phyloP scores from a whole-genome alignment of 2,329 filamentous ascomycete species.

The Thermoascus crustaceus region DNA sequence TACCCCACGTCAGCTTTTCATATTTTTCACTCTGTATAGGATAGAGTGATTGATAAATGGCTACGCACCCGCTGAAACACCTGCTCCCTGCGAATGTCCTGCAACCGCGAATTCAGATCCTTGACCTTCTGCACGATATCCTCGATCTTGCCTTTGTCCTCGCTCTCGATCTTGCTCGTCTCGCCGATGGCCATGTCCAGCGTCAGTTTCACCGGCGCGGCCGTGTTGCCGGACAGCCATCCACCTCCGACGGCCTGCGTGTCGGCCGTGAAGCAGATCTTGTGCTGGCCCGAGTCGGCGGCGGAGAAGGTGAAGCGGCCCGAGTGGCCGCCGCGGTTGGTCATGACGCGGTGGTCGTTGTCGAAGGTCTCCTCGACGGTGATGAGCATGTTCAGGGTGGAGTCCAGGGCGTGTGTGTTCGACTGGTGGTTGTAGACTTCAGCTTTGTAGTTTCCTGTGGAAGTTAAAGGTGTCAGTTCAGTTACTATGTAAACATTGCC shows the following conservation, averaged over 20 bases:
- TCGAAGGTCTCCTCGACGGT: constrained; percentile 95
- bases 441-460: constrained; percentile 70
- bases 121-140: constrained; percentile 81
- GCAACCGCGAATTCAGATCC: constrained; percentile 78
- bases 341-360: constrained; percentile 93
- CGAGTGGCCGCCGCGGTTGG: constrained; percentile 64
- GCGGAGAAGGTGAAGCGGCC: constrained; percentile 95
- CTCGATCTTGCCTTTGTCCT: constrained; percentile 85
- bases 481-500: too few species aligned
- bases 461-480: too few species aligned
- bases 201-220: constrained; percentile 72
- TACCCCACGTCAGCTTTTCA: background rate
- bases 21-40: background rate
- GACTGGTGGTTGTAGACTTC: constrained; percentile 71
- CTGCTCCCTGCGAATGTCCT: constrained; percentile 88
- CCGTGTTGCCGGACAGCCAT: constrained; percentile 62
- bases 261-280: constrained; percentile 87
- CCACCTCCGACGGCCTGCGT: constrained; percentile 57
- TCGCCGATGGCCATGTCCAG: constrained; percentile 92
- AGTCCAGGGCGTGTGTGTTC: constrained; percentile 62
- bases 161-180: constrained; percentile 86
- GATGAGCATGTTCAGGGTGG: constrained; percentile 74
- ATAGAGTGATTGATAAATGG: background rate
- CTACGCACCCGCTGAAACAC: constrained; percentile 77
- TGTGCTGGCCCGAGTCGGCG: constrained; percentile 89